phyloP scores from a whole-genome alignment of 345 rosid species.

The Populus pruinosa region DNA sequence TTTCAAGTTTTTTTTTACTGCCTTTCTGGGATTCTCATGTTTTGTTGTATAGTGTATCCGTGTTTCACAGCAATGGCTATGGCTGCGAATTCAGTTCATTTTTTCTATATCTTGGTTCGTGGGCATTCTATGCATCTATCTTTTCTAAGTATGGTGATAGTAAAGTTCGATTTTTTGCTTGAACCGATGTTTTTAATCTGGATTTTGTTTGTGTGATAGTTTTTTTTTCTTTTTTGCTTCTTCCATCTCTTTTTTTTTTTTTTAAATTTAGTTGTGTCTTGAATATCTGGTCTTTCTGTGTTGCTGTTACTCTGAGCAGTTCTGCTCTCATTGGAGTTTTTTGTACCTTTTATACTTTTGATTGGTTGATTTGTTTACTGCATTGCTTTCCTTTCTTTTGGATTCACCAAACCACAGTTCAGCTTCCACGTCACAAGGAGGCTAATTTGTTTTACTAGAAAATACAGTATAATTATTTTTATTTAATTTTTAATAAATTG shows the following conservation, averaged over 20 bases:
- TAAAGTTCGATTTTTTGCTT: not conserved
- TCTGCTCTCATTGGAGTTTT: slow-evolving; percentile 22
- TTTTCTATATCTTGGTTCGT: not conserved
- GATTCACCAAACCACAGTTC: slow-evolving; percentile 13
- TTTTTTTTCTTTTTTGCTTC: not conserved
- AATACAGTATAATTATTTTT: not conserved
- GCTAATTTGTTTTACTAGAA: slow-evolving; percentile 7
- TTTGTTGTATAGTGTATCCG: not conserved
- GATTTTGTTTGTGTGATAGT: not conserved
- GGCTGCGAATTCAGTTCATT: slow-evolving; percentile 9
- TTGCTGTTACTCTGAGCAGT: not conserved
- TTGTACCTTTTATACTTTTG: not conserved
- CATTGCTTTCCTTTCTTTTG: slow-evolving; percentile 14
- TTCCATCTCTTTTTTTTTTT: not conserved
- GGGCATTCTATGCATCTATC: not conserved
- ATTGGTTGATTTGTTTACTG: slow-evolving; percentile 6
- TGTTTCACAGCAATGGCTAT: slow-evolving; percentile 4
- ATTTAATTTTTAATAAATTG: not conserved
- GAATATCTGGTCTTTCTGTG: not conserved
- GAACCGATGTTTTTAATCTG: not conserved
- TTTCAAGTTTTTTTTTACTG: not conserved
- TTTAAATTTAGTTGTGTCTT: not conserved
- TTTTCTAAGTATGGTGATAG: not conserved
- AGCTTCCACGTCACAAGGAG: slow-evolving; percentile 3
- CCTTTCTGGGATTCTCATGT: not conserved